These are phyloP conservation scores for Colletotrichum gigasporum DNA, from an alignment of 2,329 filamentous ascomycete species.

Conservation along the genomic window DNA sequence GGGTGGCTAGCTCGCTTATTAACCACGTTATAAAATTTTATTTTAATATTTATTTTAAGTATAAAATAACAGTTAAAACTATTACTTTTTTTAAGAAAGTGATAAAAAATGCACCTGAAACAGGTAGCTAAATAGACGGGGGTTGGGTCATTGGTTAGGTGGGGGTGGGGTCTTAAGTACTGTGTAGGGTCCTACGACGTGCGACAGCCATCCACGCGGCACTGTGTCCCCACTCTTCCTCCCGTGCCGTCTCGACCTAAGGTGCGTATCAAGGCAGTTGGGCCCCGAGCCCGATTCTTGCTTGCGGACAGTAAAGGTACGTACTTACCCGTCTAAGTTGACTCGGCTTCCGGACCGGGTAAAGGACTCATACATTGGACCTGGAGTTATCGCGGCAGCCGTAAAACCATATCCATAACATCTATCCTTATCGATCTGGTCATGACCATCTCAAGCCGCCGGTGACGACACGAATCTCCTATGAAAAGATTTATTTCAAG, in stretches of 20 bases:
- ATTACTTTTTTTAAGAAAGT: no score
- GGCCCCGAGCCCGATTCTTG: neutral
- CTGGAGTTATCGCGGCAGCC: neutral
- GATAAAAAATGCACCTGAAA: no score
- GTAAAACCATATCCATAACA: neutral
- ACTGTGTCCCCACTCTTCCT: slow-evolving; percentile 1
- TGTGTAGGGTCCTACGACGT: neutral
- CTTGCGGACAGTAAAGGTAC: neutral
- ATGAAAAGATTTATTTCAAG: slow-evolving; percentile 46
- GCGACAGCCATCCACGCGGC: neutral
- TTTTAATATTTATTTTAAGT: no score
- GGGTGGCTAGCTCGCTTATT: no score
- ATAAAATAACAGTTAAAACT: no score
- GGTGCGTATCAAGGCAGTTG: neutral
- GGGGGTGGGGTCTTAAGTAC: no score
- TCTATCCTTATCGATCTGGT: neutral
- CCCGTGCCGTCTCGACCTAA: neutral
- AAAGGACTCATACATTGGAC: neutral
- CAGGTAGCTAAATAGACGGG: no score
- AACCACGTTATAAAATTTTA: no score
- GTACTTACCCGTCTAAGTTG: slow-evolving; percentile 2
- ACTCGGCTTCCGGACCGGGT: neutral
- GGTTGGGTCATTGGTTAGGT: no score
- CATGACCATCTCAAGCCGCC: neutral
- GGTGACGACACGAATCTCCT: neutral